Base-by-base conservation (phyloP, 768 basidiomycete species). In the Ramaria sp. region DNA sequence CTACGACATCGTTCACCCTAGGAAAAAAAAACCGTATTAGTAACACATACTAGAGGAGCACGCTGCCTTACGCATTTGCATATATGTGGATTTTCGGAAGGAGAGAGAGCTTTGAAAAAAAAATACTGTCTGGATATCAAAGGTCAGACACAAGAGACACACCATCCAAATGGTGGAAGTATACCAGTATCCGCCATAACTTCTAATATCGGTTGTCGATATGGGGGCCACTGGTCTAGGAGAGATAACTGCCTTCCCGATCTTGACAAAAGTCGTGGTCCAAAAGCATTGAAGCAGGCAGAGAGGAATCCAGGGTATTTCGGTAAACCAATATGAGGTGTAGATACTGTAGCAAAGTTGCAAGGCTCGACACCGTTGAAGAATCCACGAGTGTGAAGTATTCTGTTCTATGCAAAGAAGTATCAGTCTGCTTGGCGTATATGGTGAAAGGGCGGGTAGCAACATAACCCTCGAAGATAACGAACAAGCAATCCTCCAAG, bases 11-110 rank as follows among this genome's bases (percentile, higher is more conserved):
- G 60, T 84, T 81, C 13, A 88, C 66, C 80, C 82, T 76, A 67
- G 91, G 93, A 2, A 88, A 91, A 58, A 87, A 93, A 47, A 94
- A 77, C n/a, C n/a, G n/a, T n/a, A n/a, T n/a, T n/a, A 49, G 79
- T 71, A 48, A 90, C 24, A 48, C 81, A 74, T 37, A 78, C 68
- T 63, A 95, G 94, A 38, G 13, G 5, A 41, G n/a, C 16, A 10
- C 15, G 38, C 5, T 16, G 13, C 4, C 38, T 16, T 41, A 41
- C 81, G 82, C 76, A 67, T 92, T 93, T 2, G 88, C 91, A 58
- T 88, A 93, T 49, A 94, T 78, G 48, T 79, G 71, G 48, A 90
- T 28, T 48, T 81, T 74, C 34, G 78, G 69, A 63, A 95, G 94
- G 38, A 71, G 68, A 0, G 71, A 52, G 36, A 95, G 72, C 3